Evolutionary conservation across 768 basidiomycete species (phyloP).

Genomic region (Suillus paluster): DNA sequence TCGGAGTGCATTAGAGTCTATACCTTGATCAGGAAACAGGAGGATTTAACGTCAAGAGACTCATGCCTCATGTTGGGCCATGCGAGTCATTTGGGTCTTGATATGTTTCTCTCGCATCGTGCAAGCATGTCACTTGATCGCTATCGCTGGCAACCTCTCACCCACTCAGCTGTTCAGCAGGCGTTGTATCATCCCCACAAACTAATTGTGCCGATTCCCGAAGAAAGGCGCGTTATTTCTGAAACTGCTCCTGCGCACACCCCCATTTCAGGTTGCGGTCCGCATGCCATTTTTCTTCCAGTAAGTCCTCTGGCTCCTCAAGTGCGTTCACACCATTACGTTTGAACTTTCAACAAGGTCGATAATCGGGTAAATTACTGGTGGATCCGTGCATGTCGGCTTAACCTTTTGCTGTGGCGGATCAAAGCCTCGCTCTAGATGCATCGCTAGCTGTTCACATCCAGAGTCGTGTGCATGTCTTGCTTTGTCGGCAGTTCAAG

Average conservation of each 20-base stretch:
- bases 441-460: background rate
- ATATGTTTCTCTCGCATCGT: too few species aligned
- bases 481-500: background rate
- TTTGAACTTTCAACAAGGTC: background rate
- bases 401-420: background rate
- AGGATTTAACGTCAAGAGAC: too few species aligned
- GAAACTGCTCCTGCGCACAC: background rate
- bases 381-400: background rate
- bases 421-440: background rate
- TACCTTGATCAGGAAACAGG: too few species aligned
- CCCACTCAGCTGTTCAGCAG: too few species aligned
- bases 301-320: background rate
- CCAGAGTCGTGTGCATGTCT: background rate
- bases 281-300: background rate
- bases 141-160: too few species aligned
- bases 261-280: background rate
- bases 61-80: too few species aligned
- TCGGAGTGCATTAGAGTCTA: too few species aligned
- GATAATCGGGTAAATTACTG: background rate
- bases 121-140: too few species aligned
- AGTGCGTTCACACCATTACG: background rate
- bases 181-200: too few species aligned
- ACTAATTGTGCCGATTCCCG: too few species aligned
- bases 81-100: too few species aligned
- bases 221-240: too few species aligned